These are phyloP conservation scores for Tetrahymena borealis DNA, from an alignment of 73 alveolate species.

Conservation along the genomic window DNA sequence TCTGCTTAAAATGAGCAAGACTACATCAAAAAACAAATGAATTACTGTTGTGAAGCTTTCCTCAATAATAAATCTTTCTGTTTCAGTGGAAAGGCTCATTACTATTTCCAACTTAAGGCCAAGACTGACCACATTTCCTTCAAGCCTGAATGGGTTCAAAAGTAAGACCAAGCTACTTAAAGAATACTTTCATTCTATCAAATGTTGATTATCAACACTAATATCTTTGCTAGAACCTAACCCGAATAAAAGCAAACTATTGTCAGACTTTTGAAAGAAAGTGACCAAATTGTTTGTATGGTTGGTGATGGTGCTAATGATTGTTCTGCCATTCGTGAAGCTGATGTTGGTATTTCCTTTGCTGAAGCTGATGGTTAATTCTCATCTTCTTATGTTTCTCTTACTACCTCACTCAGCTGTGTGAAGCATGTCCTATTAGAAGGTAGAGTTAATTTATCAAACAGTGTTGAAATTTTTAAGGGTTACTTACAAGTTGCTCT, in stretches of 20 bases:
- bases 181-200: not conserved
- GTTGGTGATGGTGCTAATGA: conserved; percentile 94
- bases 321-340: conserved; percentile 82
- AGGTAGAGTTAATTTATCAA: conserved; percentile 20
- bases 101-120: not conserved
- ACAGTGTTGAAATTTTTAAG: conserved; percentile 23
- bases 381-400: conserved; percentile 33
- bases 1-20: not conserved
- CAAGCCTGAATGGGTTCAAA: not conserved
- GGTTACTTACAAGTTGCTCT: not conserved
- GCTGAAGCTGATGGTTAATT: conserved; percentile 39
- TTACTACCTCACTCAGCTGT: conserved; percentile 13
- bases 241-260: conserved; percentile 82
- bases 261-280: conserved; percentile 56
- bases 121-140: not conserved
- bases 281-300: conserved; percentile 62
- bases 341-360: conserved; percentile 54
- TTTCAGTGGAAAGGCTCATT: not conserved
- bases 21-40: not conserved
- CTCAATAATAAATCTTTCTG: not conserved
- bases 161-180: not conserved
- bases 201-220: conserved; percentile 48
- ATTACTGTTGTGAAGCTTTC: not conserved
- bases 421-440: conserved; percentile 19
- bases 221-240: conserved; percentile 79